Conservation (phyloP, 2,329 filamentous ascomycete species). For the Triangularia verruculosa region DNA sequence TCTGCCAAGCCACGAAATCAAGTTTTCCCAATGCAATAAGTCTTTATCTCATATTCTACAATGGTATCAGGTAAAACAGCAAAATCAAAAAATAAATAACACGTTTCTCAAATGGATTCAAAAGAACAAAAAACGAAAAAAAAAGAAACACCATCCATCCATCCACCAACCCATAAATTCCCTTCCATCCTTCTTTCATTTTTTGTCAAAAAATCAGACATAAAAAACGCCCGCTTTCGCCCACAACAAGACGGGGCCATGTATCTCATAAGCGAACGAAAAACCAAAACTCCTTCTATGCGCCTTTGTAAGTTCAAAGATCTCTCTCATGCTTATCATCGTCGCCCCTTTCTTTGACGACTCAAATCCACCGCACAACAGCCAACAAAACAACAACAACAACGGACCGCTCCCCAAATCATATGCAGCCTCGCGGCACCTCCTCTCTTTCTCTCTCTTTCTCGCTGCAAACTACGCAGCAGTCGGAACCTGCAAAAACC, state of each 20-base stretch:
- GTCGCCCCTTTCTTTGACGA: background rate
- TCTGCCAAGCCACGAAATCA: background rate
- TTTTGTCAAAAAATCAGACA: too few relatives aligned
- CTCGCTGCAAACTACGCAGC: background rate
- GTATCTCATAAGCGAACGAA: too few relatives aligned
- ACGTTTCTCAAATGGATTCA: background rate
- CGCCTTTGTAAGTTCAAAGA: background rate
- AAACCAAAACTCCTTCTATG: background rate
- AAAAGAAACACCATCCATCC: background rate
- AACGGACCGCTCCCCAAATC: background rate
- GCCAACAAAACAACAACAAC: background rate
- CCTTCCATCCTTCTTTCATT: background rate
- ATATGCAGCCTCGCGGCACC: background rate
- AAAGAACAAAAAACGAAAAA: background rate
- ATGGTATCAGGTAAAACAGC: background rate
- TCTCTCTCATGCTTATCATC: background rate
- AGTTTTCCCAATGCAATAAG: background rate
- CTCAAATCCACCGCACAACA: background rate
- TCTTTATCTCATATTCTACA: background rate
- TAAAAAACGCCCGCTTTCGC: too few relatives aligned
- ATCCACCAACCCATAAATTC: background rate
- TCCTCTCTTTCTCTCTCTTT: background rate
- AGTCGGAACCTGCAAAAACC: slow-evolving; percentile 50
- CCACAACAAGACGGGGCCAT: too few relatives aligned
- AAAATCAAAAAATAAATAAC: background rate